A percentile compares a stretch with the other conserved stretches of the same genome.
These are phyloP conservation scores for Mycena sp. DNA, from an alignment of 1,284 basidiomycete species.

Conservation along the genomic window DNA sequence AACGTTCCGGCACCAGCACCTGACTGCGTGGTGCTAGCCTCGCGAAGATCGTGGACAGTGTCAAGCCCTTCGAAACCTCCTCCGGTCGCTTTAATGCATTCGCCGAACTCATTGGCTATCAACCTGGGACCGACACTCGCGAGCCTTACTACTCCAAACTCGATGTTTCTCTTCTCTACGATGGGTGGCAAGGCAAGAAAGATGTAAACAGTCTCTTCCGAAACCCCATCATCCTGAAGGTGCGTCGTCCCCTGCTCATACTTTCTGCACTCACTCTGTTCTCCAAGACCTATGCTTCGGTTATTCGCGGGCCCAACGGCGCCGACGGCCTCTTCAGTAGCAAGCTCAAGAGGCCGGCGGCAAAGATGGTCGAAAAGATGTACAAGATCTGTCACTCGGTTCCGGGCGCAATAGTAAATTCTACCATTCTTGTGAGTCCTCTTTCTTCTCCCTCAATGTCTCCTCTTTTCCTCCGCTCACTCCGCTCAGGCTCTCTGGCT, in stretches of 20 bases:
- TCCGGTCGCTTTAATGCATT: neutral
- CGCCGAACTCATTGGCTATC: neutral
- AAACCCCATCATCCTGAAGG: neutral
- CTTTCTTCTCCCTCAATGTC: neutral
- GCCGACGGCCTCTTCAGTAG: conserved; percentile 13
- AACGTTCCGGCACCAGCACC: neutral
- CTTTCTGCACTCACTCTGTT: neutral
- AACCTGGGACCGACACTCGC: neutral
- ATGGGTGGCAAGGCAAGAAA: neutral
- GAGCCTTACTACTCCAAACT: conserved; percentile 1
- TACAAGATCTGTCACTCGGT: neutral
- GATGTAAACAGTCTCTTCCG: conserved; percentile 1
- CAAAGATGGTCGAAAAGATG: neutral
- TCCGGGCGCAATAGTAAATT: neutral
- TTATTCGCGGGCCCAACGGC: conserved; percentile 1
- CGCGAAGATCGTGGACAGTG: too few species aligned
- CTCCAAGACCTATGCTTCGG: too few species aligned
- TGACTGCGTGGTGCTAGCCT: neutral
- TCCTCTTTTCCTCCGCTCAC: neutral
- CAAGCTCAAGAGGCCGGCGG: neutral
- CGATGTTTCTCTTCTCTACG: neutral
- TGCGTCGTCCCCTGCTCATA: neutral
- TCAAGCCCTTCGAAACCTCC: too few species aligned
- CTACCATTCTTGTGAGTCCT: neutral
- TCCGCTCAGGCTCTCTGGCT: neutral